Evolutionary conservation across 1,284 basidiomycete species (phyloP).

Genomic region (Abortiporus biennis): DNA sequence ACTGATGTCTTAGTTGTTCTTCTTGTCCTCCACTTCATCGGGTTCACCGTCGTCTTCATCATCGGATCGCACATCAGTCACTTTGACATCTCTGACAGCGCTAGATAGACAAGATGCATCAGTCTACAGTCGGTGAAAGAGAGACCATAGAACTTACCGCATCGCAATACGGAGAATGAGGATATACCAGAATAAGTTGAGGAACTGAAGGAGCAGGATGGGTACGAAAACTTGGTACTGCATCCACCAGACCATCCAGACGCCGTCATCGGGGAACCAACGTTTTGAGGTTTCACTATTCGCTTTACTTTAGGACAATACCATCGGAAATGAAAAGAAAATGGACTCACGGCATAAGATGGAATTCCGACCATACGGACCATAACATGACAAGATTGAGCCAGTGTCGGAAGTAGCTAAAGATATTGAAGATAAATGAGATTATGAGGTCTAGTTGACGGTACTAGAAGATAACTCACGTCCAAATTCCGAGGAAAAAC

Average conservation of each 20-base stretch:
- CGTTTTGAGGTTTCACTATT: slow-evolving; percentile 48
- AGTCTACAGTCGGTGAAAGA: no score
- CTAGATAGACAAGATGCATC: slow-evolving; percentile 8
- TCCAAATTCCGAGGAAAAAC: slow-evolving; percentile 75
- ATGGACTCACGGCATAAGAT: slow-evolving; percentile 69
- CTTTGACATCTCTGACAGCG: slow-evolving; percentile 22
- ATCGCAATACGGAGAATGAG: slow-evolving; percentile 68
- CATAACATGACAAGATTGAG: slow-evolving; percentile 84
- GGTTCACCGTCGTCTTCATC: slow-evolving; percentile 64
- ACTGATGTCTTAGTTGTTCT: no score
- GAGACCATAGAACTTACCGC: slow-evolving; percentile 42
- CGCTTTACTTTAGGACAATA: neutral
- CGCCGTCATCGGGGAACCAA: slow-evolving; percentile 61
- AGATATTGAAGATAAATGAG: no score
- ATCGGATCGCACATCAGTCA: slow-evolving; percentile 54
- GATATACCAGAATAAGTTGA: slow-evolving; percentile 92
- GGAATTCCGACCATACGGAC: slow-evolving; percentile 82
- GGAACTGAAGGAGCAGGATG: slow-evolving; percentile 67
- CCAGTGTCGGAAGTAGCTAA: slow-evolving; percentile 96
- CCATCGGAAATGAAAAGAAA: neutral
- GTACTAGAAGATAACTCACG: slow-evolving; percentile 44
- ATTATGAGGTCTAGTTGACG: no score
- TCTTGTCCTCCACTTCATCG: no score
- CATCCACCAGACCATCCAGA: slow-evolving; percentile 78
- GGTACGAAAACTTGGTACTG: slow-evolving; percentile 77